These are phyloP conservation scores for Stephania japonica DNA, from an alignment of 164 flowering plant genomes.

Conservation along the genomic window DNA sequence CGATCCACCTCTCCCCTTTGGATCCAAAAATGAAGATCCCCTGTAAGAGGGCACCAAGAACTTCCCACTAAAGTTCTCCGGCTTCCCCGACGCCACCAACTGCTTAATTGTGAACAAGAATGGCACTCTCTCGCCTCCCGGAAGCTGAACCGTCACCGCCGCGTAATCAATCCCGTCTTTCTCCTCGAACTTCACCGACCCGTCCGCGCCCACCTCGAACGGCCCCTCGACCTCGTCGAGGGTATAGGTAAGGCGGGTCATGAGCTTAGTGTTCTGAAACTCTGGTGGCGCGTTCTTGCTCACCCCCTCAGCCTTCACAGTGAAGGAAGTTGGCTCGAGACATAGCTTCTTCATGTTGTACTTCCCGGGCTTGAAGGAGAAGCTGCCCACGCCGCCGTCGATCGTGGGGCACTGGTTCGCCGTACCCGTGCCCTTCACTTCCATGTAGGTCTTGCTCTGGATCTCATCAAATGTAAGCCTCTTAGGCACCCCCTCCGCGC, in stretches of 20 bases:
- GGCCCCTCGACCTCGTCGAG: slow-evolving; percentile 98
- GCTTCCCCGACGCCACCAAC: slow-evolving; percentile 88
- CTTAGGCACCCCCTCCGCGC: slow-evolving; percentile 84
- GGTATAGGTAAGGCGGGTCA: slow-evolving; percentile 97
- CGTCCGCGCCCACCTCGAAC: slow-evolving; percentile 73
- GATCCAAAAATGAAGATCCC: slow-evolving; percentile 95
- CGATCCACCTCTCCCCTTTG: slow-evolving; percentile 96
- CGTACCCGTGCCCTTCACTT: slow-evolving; percentile 93
- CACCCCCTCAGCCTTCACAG: slow-evolving; percentile 85
- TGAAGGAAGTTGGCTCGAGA: slow-evolving; percentile 93
- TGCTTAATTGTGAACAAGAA: slow-evolving; percentile 92
- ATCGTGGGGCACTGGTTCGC: slow-evolving; percentile 98
- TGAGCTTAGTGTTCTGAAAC: slow-evolving; percentile 94
- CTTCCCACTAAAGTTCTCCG: slow-evolving; percentile 64
- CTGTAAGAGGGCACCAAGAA: slow-evolving; percentile 90
- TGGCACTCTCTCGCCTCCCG: slow-evolving; percentile 94
- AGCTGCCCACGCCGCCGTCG: slow-evolving; percentile 62
- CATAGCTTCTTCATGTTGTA: slow-evolving; percentile 87
- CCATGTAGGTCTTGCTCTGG: slow-evolving; percentile 96
- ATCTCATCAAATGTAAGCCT: slow-evolving; percentile 89
- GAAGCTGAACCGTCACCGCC: slow-evolving; percentile 94
- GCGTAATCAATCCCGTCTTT: slow-evolving; percentile 95
- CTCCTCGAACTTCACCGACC: slow-evolving; percentile 80
- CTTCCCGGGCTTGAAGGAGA: slow-evolving; percentile 79
- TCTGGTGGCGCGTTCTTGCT: slow-evolving; percentile 82